A percentile compares a stretch with the other conserved stretches of the same genome.
These are phyloP conservation scores for Prunus padus DNA, from an alignment of 306 rosid species.

Conservation along the genomic window DNA sequence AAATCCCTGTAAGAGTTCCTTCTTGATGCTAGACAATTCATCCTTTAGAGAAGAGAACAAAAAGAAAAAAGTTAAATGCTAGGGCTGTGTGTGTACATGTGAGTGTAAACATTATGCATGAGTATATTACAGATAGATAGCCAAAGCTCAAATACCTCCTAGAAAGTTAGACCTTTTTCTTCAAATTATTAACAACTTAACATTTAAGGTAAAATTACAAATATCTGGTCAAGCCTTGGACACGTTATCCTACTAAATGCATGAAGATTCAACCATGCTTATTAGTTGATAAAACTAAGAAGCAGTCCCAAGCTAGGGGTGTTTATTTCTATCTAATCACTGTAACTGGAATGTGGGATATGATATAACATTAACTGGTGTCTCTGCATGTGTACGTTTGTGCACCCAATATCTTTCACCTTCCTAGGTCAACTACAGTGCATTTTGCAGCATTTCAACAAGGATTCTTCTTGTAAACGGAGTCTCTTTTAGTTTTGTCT, in stretches of 20 bases:
- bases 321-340: neutral
- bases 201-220: neutral
- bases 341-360: neutral
- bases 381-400: neutral
- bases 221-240: neutral
- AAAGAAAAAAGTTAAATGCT: slow-evolving; percentile 18
- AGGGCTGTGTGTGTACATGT: neutral
- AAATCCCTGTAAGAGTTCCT: slow-evolving; percentile 69
- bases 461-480: too few relatives aligned
- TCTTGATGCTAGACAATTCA: slow-evolving; percentile 65
- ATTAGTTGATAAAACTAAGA: neutral
- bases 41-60: slow-evolving; percentile 42
- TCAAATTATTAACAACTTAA: neutral
- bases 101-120: neutral
- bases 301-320: neutral
- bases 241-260: neutral
- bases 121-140: neutral
- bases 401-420: neutral
- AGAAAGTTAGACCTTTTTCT: neutral
- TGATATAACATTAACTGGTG: neutral
- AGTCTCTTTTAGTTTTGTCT: too few relatives aligned
- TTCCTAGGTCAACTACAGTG: too few relatives aligned
- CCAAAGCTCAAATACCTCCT: neutral
- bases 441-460: too few relatives aligned
- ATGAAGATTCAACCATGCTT: neutral